Percentiles rank a stretch among this genome's conserved stretches.
Conservation (phyloP, 805 yeast species). For the Tanozyma kutaoensis region DNA sequence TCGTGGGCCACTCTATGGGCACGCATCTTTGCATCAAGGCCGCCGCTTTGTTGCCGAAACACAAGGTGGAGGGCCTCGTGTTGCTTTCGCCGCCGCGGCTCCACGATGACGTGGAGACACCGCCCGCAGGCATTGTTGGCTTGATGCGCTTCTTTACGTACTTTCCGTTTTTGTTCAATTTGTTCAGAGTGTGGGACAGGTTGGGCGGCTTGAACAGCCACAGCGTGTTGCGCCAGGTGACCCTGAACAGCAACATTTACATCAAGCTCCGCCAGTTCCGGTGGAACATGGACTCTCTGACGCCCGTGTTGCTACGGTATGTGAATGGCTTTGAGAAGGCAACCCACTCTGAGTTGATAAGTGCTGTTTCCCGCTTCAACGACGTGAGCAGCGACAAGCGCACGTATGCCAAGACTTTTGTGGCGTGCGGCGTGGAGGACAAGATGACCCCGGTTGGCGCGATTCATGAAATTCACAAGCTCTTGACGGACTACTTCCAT, state of each 20-base stretch:
- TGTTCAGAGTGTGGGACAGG: constrained; percentile 46
- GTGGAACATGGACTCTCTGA: constrained; percentile 56
- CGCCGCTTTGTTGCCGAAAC: constrained; percentile 19
- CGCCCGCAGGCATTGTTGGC: too few relatives aligned
- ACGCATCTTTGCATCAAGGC: constrained; percentile 39
- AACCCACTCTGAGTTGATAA: constrained; percentile 27
- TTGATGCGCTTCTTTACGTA: constrained; percentile 14
- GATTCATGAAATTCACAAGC: constrained; percentile 16
- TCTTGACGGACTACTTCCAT: constrained; percentile 8
- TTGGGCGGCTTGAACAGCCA: constrained; percentile 45
- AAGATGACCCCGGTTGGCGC: constrained; percentile 33
- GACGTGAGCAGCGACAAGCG: constrained; percentile 16
- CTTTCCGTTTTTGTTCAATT: constrained; percentile 36
- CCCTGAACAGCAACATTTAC: constrained; percentile 13
- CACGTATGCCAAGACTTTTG: constrained; percentile 30
- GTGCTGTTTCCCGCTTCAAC: constrained; percentile 21
- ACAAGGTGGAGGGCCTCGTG: constrained; percentile 32
- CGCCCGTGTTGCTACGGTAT: constrained; percentile 40
- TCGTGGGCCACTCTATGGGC: constrained; percentile 71
- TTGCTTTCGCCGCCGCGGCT: constrained; percentile 37
- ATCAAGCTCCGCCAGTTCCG: constrained; percentile 46
- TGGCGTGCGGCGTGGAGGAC: constrained; percentile 50
- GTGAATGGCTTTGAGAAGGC: constrained; percentile 35
- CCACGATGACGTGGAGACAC: constrained; percentile 9
- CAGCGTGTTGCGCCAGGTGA: constrained; percentile 47